Evolutionary conservation across 257 asterid genomes (phyloP), one percentile per base, ranked within the genome.

Genomic region (Gardenia jasminoides): DNA sequence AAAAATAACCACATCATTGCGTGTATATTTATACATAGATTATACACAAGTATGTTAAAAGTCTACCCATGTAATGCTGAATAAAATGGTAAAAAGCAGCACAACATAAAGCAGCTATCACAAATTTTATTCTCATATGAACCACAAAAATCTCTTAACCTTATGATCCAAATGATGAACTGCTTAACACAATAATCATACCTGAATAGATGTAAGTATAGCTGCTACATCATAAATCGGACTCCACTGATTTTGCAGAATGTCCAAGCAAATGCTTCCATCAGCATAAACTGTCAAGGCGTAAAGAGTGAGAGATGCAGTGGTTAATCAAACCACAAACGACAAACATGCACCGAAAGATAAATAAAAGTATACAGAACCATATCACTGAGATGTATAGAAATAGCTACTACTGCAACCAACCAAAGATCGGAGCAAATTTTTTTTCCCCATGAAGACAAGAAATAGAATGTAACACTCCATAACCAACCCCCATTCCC

Each of bases 171-270:
- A 43, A 15, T 31, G 39, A 16, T 15, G 11, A 31, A 66, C 31
- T 66, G 36, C 17, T 36, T 8, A 43, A 28, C 48, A 58, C 67
- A 65, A 80, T n/a, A 12, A 75, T 20, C 67, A 41, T 85, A 93
- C 98, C 98, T 93, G 98, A 79, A 93, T 90, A 73, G 98, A 93
- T 82, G 98, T 93, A 69, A 93, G 98, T 82, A 93, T 92, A 70
- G 98, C 98, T 59, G 98, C 98, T 36, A 93, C 97, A 74, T 93
- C 98, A 80, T 93, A 93, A 70, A 93, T 93, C 31, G 98, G 98
- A 82, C 98, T 93, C 98, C 98, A 93, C 74, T 93, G 98, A 73
- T 93, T 93, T 88, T 93, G 98, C 89, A 93, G 86, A 77, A 93
- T 93, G 82, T 93, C 97, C 91, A 93, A 80, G 89, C 98, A 93